Evolutionary conservation across 805 yeast genomes (phyloP).

Genomic region (Candida loeiensis): DNA sequence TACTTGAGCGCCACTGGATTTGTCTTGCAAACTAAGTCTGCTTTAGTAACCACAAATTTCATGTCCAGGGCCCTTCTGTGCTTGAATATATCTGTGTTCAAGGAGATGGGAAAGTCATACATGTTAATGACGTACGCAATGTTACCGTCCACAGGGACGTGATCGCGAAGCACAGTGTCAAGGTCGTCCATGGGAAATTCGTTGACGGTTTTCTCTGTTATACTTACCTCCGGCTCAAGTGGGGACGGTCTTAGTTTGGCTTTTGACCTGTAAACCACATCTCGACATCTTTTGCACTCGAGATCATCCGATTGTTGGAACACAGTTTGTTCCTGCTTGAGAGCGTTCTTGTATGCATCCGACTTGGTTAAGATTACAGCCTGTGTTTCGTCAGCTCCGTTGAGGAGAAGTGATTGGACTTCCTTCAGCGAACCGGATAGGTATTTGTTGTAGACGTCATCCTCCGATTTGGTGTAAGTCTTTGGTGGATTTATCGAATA

Average conservation of each 20-base stretch:
- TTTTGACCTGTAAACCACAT: conserved; percentile 43
- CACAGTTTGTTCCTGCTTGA: not conserved
- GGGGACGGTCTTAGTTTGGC: not conserved
- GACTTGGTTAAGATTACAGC: not conserved
- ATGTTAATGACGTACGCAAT: conserved; percentile 63
- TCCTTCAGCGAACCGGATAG: conserved; percentile 7
- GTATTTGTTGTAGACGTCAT: conserved; percentile 20
- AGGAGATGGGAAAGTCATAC: conserved; percentile 67
- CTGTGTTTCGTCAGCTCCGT: not conserved
- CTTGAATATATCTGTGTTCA: conserved; percentile 36
- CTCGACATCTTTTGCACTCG: conserved; percentile 56
- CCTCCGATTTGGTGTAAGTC: conserved; percentile 17
- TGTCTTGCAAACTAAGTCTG: conserved; percentile 42
- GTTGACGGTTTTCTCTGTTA: conserved; percentile 2
- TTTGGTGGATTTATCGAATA: conserved; percentile 18
- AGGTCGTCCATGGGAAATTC: conserved; percentile 28
- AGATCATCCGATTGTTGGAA: too few relatives aligned
- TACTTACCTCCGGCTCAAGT: not conserved
- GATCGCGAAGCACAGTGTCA: conserved; percentile 15
- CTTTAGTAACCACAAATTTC: conserved; percentile 38
- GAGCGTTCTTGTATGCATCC: not conserved
- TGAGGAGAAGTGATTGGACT: conserved; percentile 2
- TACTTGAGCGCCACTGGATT: conserved; percentile 22
- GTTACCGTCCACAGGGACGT: conserved; percentile 43
- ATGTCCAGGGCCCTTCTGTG: conserved; percentile 32